A percentile compares a stretch with the other conserved stretches of the same genome.
Conservation (phyloP, 345 rosid species). For the Populus euphratica region DNA sequence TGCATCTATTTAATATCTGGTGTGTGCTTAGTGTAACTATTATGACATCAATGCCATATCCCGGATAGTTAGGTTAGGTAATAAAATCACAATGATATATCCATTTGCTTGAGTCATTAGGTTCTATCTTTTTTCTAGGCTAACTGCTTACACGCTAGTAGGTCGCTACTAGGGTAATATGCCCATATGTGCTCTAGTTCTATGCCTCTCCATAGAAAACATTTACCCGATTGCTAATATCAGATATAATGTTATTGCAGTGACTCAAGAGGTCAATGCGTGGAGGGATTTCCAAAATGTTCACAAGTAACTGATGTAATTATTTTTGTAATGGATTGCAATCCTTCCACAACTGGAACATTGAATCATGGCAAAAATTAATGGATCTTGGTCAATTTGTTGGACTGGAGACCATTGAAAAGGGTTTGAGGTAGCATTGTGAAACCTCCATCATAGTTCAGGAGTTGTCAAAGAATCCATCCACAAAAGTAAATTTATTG, state of each 20-base stretch:
- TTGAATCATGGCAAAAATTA: slow-evolving; percentile 28
- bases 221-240: slow-evolving; percentile 38
- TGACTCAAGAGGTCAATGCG: slow-evolving; percentile 34
- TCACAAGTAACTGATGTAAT: slow-evolving; percentile 34
- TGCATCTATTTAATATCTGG: neutral
- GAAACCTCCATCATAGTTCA: slow-evolving; percentile 16
- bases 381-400: slow-evolving; percentile 23
- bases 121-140: neutral
- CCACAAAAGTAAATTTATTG: neutral
- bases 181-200: slow-evolving; percentile 26
- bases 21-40: neutral
- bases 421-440: slow-evolving; percentile 20
- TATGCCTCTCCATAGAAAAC: slow-evolving; percentile 28
- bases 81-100: neutral
- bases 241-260: slow-evolving; percentile 43
- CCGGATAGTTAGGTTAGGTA: neutral
- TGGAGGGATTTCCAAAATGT: slow-evolving; percentile 34
- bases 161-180: slow-evolving; percentile 14
- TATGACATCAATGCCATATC: neutral
- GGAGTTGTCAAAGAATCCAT: neutral
- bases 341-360: slow-evolving; percentile 31
- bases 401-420: slow-evolving; percentile 20
- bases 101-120: slow-evolving; percentile 10
- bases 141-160: slow-evolving; percentile 15
- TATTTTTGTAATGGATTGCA: slow-evolving; percentile 32